Base-by-base conservation (phyloP, 306 rosid species). In the Casuarina equisetifolia region DNA sequence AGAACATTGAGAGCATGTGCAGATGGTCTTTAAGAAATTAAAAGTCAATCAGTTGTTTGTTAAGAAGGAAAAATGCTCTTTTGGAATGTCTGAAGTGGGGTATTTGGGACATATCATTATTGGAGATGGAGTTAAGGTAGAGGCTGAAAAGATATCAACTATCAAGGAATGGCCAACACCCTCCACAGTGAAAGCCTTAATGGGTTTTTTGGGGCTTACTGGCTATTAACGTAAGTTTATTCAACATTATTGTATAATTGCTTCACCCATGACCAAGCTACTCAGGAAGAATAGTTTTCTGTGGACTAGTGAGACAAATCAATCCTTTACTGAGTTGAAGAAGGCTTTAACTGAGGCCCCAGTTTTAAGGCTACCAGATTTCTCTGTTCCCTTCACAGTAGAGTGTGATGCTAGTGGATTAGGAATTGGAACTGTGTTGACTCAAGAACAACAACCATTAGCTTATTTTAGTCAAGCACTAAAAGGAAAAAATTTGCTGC, bases 101-200 rank as follows among this genome's bases (percentile, higher is more conserved):
- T 74, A 74, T 7, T 4, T 57, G 1, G 55, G 77, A 3, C 44
- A 74, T 20, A 0, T 74, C 4, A 5, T 57, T 0, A 55, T 25
- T 0, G 0, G 0, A 0, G 0, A 20, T 0, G 43, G 77, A 1
- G 69, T 74, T 0, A 17, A 6, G 4, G 69, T 1, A 2, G 8
- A 74, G 6, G 19, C 19, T 3, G 1, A 2, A 0, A 74, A 74
- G 20, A 19, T 74, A 0, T 2, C 42, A n/a, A 1, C 20, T 9
- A 74, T 57, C 69, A 0, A 10, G 0, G 40, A 19, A 3, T 57
- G 54, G 44, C 77, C 42, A 11, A 12, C 10, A 3, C 55, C 32
- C 3, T 0, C 19, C 0, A 19, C 3, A 0, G 2, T 74, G 0
- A 74, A 25, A 42, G 36, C 35, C 2, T 3, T 74, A 0, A 12